These are phyloP conservation scores for Anacardium occidentale DNA, from an alignment of 345 rosid species.

Conservation along the genomic window DNA sequence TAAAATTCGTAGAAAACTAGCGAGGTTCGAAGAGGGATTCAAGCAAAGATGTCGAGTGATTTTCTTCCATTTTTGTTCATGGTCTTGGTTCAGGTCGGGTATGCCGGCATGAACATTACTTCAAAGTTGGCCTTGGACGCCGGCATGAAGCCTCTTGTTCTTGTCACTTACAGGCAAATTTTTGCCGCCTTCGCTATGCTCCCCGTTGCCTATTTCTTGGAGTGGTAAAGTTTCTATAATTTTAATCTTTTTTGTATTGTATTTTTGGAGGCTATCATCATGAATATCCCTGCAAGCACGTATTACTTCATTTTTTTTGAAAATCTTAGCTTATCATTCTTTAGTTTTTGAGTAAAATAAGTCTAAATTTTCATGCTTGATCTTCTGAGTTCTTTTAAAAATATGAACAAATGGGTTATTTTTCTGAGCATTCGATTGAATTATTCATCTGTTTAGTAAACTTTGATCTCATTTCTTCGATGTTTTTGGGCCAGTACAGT, in stretches of 20 bases:
- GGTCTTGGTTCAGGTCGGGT: conserved; percentile 72
- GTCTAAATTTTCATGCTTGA: neutral
- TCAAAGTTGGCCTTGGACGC: conserved; percentile 89
- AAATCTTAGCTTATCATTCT: neutral
- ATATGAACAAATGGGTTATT: neutral
- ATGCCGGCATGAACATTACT: conserved; percentile 80
- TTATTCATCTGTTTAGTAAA: neutral
- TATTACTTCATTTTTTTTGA: neutral
- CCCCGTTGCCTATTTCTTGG: conserved; percentile 71
- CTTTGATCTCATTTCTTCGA: neutral
- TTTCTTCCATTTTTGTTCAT: conserved; percentile 66
- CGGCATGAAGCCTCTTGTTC: conserved; percentile 79
- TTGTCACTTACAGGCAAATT: conserved; percentile 77
- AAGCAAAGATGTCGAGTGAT: conserved; percentile 30
- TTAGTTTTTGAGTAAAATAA: too few relatives aligned
- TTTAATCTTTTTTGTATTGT: too few relatives aligned
- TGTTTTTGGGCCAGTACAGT: neutral
- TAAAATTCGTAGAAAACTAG: neutral
- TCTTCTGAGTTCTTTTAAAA: neutral
- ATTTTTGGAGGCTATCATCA: neutral
- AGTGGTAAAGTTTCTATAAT: conserved; percentile 43
- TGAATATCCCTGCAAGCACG: neutral
- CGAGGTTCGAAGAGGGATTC: neutral
- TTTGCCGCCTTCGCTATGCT: conserved; percentile 65
- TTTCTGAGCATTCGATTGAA: too few relatives aligned